Base-by-base conservation (phyloP, 2,329 filamentous ascomycete genomes). In the Aaosphaeria arxii region DNA sequence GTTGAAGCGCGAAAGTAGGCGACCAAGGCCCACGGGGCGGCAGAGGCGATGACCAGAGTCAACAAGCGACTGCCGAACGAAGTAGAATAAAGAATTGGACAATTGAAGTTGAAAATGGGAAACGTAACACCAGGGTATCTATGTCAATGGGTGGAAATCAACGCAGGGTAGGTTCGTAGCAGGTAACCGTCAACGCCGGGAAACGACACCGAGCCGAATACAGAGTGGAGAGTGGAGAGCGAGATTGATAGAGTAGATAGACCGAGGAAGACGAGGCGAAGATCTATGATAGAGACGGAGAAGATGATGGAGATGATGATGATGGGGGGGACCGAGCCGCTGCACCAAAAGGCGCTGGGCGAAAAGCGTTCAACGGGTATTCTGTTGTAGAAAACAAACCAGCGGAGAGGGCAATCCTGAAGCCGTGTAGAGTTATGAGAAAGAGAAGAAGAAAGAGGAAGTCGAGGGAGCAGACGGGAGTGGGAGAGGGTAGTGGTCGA, bases 261-360 rank as follows among this genome's bases (percentile, higher is more conserved):
- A 36, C 7, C 33, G n/a, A 36, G 33, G 7, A 36, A n/a, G 33
- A 36, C n/a, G 7, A n/a, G n/a, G 33, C n/a, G 33, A n/a, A 36
- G 33, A 36, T 36, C n/a, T 36, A 36, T 9, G n/a, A n/a, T 9
- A n/a, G 33, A 36, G 33, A 24, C 17, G 17, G 17, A 24, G 17
- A 24, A 24, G 17, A 24, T 24, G 54, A 48, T 50, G 52, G 46
- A 55, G 58, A 55, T 54, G 30, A 41, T 36, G 43, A 33, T 44
- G 9, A 40, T 44, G 49, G 42, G 57, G 57, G 53, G 57, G 63
- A 65, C 65, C 67, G 63, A 70, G 65, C 69, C 61, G 58, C 17
- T 61, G 58, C 53, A 58, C 66, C 67, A 65, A 62, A 61, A 65
- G 66, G 66, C 66, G 66, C 67, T 71, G 68, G 69, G 67, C 67